Evolutionary conservation across 371 early-diverging fungal genomes (phyloP), one percentile per base, ranked within the genome.

Genomic region (Chytridiales sp.): DNA sequence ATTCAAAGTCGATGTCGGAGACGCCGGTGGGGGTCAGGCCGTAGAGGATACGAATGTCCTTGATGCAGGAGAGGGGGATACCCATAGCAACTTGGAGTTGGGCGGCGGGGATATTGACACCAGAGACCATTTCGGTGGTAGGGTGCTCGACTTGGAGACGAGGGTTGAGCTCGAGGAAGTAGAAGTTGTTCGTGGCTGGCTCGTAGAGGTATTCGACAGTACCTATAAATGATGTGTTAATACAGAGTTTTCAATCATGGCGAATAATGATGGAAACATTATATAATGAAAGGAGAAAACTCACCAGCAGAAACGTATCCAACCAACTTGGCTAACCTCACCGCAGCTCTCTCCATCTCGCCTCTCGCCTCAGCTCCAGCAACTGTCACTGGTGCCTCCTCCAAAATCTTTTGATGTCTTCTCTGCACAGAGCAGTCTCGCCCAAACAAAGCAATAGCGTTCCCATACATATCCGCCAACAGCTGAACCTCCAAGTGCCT

Each of bases 121-220:
- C 97, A 34, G 95, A 93, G 31, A 97, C 93, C 87, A 98, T 94
- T 75, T 99, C 99, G 17, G 98, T 97, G 26, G 94, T 95, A 47
- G 99, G 97, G 81, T 99, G 99, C 82, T 99, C 99, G 27, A 99
- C 99, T 77, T 99, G 99, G 63, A 99, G 76, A 61, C 99, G 83
- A 32, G 99, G 95, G 80, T 99, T 99, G 50, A 98, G 79, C 78
- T 99, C 99, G 57, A 99, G 77, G 76, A 99, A 98, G 79, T 90
- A 98, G 80, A 90, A 96, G 58, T 89, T 76, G 60, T 91, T 87
- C 38, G 87, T 86, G 0, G 82, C 83, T 41, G 90, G 88, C 56
- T 89, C 88, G 79, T 93, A 97, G 31, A 99, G 81, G 65, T 97
- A 99, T 79, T 99, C 99, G 55, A 99, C 96, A 0, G 99, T 99